Base-by-base conservation (phyloP, 2,329 filamentous ascomycete genomes). In the Aspergillus phoenicis region DNA sequence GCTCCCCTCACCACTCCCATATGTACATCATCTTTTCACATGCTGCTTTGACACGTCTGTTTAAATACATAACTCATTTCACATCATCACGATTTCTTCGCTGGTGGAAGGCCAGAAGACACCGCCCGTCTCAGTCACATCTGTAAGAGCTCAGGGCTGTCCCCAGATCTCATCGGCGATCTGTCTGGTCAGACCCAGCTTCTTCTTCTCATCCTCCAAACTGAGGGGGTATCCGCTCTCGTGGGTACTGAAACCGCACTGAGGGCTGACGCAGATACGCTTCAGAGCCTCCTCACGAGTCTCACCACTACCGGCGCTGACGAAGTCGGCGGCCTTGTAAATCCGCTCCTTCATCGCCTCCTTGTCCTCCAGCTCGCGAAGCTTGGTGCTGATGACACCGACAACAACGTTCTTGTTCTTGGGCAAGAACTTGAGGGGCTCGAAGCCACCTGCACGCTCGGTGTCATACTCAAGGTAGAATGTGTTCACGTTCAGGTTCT, bases 401-500 rank as follows among this genome's bases (percentile, higher is more conserved):
- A 53, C 52, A 17, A 53, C 52, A 22, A 53, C 52, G 36, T 53
- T 41, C 36, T 53, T 53, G 36, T 53, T 53, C 36, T 28, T 28
- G 52, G 52, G 52, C 52, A 53, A 15, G 36, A 43, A 53, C 36
- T 41, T 39, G 15, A 53, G 52, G 17, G 52, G 52, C 52, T 53
- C 52, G 4, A 53, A 53, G 7, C 52, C 52, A 39, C 52, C 52
- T 7, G 52, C 33, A n/a, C 52, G 52, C 52, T 53, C 52, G 8
- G 33, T 53, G 36, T 53, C 52, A 15, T 53, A 53, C 52, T 53
- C 52, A 36, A 53, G 52, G 36, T 53, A 53, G 52, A 53, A 53
- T 7, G 52, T 53, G 52, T 53, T 38, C n/a, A 53, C 33, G 13
- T 53, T 53, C 33, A 53, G 52, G 20, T 53, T 28, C 36, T 53